Conservation (phyloP, 1,284 basidiomycete genomes). For the Sporisorium exsertum region DNA sequence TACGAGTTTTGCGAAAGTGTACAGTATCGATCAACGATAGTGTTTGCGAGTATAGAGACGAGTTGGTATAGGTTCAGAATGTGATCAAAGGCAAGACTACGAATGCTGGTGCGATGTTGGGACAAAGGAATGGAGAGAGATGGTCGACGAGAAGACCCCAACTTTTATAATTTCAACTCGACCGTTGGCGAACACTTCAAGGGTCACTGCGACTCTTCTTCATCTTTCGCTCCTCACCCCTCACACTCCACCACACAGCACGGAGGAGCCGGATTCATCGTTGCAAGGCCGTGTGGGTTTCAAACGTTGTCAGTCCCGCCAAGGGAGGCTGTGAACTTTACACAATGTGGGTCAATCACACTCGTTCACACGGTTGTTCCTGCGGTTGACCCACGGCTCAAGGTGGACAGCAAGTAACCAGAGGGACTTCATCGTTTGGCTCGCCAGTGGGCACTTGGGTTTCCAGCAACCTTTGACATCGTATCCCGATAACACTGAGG, state of each 20-base stretch:
- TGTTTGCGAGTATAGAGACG: background rate
- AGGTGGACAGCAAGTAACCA: background rate
- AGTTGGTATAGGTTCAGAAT: background rate
- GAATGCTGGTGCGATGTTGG: background rate
- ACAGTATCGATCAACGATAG: background rate
- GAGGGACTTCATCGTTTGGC: background rate
- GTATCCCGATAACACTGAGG: background rate
- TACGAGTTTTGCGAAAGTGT: background rate
- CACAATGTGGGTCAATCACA: background rate
- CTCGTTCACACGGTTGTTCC: background rate
- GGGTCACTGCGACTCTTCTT: background rate
- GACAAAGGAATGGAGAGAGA: background rate
- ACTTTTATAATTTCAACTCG: background rate
- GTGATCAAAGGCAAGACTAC: background rate
- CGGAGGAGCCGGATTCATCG: background rate
- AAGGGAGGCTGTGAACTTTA: background rate
- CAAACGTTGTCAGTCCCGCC: background rate
- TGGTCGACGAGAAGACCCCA: background rate
- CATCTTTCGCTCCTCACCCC: too few species aligned
- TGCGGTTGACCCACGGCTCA: background rate
- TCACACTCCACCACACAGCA: background rate
- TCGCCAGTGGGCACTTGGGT: background rate
- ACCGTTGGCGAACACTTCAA: background rate
- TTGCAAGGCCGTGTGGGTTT: background rate
- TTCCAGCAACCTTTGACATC: background rate